Base-by-base conservation (phyloP, 768 basidiomycete genomes). In the Auricularia cornea region DNA sequence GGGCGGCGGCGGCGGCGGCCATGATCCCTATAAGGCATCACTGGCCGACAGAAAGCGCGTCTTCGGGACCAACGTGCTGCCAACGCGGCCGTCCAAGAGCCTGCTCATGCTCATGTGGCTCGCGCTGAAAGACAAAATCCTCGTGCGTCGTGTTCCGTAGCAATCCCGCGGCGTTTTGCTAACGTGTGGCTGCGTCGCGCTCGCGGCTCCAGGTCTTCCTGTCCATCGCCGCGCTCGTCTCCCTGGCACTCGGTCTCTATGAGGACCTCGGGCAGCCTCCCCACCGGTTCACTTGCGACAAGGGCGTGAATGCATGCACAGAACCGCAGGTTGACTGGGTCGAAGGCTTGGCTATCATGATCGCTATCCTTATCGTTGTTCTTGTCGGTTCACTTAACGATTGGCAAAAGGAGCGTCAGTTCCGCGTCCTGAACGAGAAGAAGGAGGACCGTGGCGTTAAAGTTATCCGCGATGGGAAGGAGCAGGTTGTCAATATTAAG, bases 321-420 rank as follows among this genome's bases (percentile, higher is more conserved):
- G 80, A 88, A 52, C 87, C 94, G 1, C 85, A 86, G 20, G 92
- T 98, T 18, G 94, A 98, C 69, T 98, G 96, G 96, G 94, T 99
- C 0, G 96, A 98, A 77, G 96, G 80, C 2, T 59, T 72, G 38
- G 79, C 79, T 60, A 82, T 83, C 71, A 73, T 79, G 51, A 71
- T 78, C 65, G 81, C 80, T 31, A 78, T 82, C 66, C 61, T 76
- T 59, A 79, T 82, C 65, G 79, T 83, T 72, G 80, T 77, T 51
- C 69, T 93, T 51, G 96, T 99, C 63, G 96, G 96, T 32, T 94
- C 94, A 14, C 68, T 98, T 52, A 98, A 98, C 70, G 97, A 99
- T 75, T 99, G 92, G 89, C 94, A 98, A 75, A 98, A 98, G 75
- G 97, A 99, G 74, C 87, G 87, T 2, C 97, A 98, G 75, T 99